Evolutionary conservation across 768 basidiomycete genomes (phyloP), one percentile per base, ranked within the genome.

Genomic region (Leccinum uliginosum): DNA sequence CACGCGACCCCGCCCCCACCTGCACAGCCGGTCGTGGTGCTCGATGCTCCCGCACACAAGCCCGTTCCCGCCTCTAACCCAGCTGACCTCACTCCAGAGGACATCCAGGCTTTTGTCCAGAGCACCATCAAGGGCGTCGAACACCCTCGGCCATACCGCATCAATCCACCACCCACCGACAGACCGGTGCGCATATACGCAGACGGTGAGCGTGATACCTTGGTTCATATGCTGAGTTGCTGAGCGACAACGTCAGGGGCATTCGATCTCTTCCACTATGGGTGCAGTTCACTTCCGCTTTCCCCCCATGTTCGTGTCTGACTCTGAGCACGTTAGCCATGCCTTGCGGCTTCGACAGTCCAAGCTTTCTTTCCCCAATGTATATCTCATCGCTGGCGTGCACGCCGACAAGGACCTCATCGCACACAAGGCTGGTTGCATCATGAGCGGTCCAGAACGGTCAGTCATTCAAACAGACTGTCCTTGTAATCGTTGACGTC

Each of bases 201-300:
- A 1, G 97, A 98, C 73, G 96, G 96, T 85, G 60, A 60, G 84
- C 51, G 23, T 43, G 4, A 24, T 46, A n/a, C 14, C n/a, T 30
- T 4, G 17, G 1, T 5, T 14, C 38, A 9, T n/a, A 3, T 17
- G 15, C 43, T 4, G 10, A 12, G 12, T 56, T n/a, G 40, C 50
- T 63, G 53, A 62, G 29, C 34, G 50, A 24, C 26, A n/a, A n/a
- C 67, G 53, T 56, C 65, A 91, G 90, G 89, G 14, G 96, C 98
- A 11, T 99, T 98, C 67, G 97, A 99, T 74, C 80, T 99, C 52
- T 96, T 98, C 74, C 96, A 98, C 72, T 98, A 93, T 71, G 91
- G 91, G 91, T 93, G 71, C 61, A 82, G 70, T 55, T 35, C 29
- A 45, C 51, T 61, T 10, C 29, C 24, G 6, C 19, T 26, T 21